Evolutionary conservation across 805 yeast species (phyloP).

Genomic region (Nakazawaea sp.): DNA sequence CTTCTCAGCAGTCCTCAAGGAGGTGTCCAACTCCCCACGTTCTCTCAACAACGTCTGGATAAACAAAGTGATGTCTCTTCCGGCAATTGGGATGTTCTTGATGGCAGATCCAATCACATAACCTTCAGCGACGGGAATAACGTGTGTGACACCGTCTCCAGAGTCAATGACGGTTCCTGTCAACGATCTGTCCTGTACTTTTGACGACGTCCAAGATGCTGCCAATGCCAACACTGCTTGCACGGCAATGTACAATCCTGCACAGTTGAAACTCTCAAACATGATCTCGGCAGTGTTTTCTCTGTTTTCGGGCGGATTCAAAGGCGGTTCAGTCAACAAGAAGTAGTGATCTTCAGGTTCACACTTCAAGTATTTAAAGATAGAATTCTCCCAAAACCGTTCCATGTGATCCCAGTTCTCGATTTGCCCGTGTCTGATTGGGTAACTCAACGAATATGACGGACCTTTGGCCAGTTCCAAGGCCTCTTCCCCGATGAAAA

Average conservation of each 20-base stretch:
- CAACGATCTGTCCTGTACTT: slow-evolving; percentile 88
- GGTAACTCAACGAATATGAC: slow-evolving; percentile 79
- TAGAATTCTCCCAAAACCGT: slow-evolving; percentile 96
- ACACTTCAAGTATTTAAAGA: slow-evolving; percentile 91
- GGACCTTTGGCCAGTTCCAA: slow-evolving; percentile 87
- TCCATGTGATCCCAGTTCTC: slow-evolving; percentile 99
- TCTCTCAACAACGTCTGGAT: slow-evolving; percentile 92
- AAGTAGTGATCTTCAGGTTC: slow-evolving; percentile 99
- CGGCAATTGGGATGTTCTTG: slow-evolving; percentile 97
- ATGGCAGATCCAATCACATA: slow-evolving; percentile 97
- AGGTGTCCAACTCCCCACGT: slow-evolving; percentile 92
- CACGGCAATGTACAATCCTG: slow-evolving; percentile 96
- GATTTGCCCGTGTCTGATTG: slow-evolving; percentile 95
- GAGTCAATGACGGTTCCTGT: slow-evolving; percentile 98
- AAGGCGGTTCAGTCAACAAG: slow-evolving; percentile 93
- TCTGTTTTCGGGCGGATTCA: slow-evolving; percentile 99
- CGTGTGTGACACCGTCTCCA: slow-evolving; percentile 99
- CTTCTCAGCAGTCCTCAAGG: slow-evolving; percentile 91
- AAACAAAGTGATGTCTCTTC: slow-evolving; percentile 92
- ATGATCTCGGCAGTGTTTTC: slow-evolving; percentile 98
- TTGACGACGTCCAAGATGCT: slow-evolving; percentile 97
- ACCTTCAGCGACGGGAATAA: slow-evolving; percentile 98
- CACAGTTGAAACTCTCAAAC: slow-evolving; percentile 98
- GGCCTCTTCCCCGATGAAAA: slow-evolving; percentile 95
- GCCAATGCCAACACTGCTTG: slow-evolving; percentile 98